Evolutionary conservation across 768 basidiomycete genomes (phyloP).

Genomic region (Amanita rimosa): DNA sequence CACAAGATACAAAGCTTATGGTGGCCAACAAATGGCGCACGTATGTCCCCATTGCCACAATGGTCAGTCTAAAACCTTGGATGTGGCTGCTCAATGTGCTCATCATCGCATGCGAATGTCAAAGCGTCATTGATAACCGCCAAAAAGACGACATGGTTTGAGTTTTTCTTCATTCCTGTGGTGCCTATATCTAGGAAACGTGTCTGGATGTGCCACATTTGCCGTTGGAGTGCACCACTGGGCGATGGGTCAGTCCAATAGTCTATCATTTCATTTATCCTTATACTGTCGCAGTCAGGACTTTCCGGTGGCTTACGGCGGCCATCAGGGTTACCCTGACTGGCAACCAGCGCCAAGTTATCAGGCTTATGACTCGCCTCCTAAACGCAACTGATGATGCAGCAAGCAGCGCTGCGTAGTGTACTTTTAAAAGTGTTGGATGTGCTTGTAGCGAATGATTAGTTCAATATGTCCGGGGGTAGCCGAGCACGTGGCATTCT

Average conservation of each 20-base stretch:
- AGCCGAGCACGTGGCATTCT: slow-evolving; percentile 20
- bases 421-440: background rate
- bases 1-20: slow-evolving; percentile 45
- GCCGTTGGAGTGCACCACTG: slow-evolving; percentile 48
- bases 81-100: background rate
- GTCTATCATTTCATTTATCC: background rate
- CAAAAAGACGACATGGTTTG: slow-evolving; percentile 64
- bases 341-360: slow-evolving; percentile 25
- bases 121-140: slow-evolving; percentile 50
- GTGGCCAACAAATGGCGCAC: slow-evolving; percentile 33
- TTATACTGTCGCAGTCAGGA: slow-evolving; percentile 11
- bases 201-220: slow-evolving; percentile 64
- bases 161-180: slow-evolving; percentile 64
- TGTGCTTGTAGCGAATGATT: background rate
- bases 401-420: background rate
- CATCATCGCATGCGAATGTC: too few species aligned
- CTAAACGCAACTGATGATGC: background rate
- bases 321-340: slow-evolving; percentile 12
- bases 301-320: slow-evolving; percentile 22
- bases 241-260: slow-evolving; percentile 33
- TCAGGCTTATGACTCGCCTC: slow-evolving; percentile 10
- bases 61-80: slow-evolving; percentile 26
- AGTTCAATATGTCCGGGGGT: slow-evolving; percentile 4
- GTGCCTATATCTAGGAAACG: slow-evolving; percentile 51
- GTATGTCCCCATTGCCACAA: slow-evolving; percentile 69